Conservation (phyloP, 257 asterid genomes). For the Fraxinus quadrangulata region DNA sequence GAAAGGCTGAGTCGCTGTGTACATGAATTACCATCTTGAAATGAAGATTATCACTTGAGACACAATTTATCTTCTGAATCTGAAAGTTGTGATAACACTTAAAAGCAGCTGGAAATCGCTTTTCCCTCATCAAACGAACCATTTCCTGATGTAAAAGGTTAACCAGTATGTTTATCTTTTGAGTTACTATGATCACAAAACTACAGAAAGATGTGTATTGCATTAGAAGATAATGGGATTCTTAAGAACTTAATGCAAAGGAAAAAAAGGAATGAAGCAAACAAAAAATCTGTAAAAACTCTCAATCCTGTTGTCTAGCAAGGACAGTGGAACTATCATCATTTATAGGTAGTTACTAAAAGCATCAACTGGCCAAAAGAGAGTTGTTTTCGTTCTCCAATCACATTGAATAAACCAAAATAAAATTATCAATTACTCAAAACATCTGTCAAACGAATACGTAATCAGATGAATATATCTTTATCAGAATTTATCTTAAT, state of each 20-base stretch:
- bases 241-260: slow-evolving; percentile 14
- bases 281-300: not conserved
- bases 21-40: slow-evolving; percentile 97
- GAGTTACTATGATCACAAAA: not conserved
- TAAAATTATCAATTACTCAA: not conserved
- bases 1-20: slow-evolving; percentile 82
- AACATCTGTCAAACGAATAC: slow-evolving; percentile 1
- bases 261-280: not conserved
- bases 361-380: slow-evolving; percentile 19
- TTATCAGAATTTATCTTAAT: not conserved
- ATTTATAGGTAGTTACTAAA: slow-evolving; percentile 15
- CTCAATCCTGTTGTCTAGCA: slow-evolving; percentile 24
- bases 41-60: slow-evolving; percentile 68
- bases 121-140: slow-evolving; percentile 78
- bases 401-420: not conserved
- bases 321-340: slow-evolving; percentile 10
- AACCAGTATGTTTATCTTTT: not conserved
- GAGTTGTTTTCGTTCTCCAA: slow-evolving; percentile 9
- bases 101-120: slow-evolving; percentile 77
- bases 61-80: slow-evolving; percentile 59
- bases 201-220: slow-evolving; percentile 1
- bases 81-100: slow-evolving; percentile 85
- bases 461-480: not conserved
- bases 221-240: slow-evolving; percentile 14
- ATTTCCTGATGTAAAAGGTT: slow-evolving; percentile 67